phyloP scores from a whole-genome alignment of 1,284 basidiomycete genomes.

The Ganoderma sp. region DNA sequence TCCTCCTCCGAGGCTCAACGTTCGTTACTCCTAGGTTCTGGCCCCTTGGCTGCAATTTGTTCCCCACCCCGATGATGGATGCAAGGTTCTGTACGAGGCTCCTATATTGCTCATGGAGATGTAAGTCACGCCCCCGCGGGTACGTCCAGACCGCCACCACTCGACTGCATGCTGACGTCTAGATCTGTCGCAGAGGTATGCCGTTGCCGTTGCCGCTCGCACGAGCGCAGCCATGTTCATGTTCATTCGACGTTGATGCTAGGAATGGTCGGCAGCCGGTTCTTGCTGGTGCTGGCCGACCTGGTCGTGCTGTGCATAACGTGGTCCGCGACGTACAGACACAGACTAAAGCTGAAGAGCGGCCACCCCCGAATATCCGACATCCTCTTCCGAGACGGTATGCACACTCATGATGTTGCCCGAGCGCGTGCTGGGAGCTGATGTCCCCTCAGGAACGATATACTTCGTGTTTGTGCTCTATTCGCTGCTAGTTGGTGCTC shows the following conservation, averaged over 20 bases:
- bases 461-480: slow-evolving; percentile 15
- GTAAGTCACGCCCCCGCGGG: background rate
- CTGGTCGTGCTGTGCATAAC: background rate
- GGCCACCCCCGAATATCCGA: background rate
- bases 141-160: too few relatives aligned
- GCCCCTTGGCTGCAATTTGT: background rate
- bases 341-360: background rate
- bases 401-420: background rate
- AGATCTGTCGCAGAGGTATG: background rate
- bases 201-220: background rate
- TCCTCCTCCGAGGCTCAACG: too few relatives aligned
- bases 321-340: slow-evolving; percentile 1
- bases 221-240: background rate
- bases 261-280: background rate
- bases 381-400: slow-evolving; percentile 7
- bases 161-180: too few relatives aligned
- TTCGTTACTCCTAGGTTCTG: background rate
- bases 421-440: background rate
- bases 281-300: slow-evolving; percentile 4
- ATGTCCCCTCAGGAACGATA: slow-evolving; percentile 5
- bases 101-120: background rate
- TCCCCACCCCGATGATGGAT: background rate
- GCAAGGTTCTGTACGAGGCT: background rate
- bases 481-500: too few relatives aligned
- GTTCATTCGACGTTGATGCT: background rate